Base-by-base conservation (phyloP, 345 rosid species). In the Geranium rotundifolium region DNA sequence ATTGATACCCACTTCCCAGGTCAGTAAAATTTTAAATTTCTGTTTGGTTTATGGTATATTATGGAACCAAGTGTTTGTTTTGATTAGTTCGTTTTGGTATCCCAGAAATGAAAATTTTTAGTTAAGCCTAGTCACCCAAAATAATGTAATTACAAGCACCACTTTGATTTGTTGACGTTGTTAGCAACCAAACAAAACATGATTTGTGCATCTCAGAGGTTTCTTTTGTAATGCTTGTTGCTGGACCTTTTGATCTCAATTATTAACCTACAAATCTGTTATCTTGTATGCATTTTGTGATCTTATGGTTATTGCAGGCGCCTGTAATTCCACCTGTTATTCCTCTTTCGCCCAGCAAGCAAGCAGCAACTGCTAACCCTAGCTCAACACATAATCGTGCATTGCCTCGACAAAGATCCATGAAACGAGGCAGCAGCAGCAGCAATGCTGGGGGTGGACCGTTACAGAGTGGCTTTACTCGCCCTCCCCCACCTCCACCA, bases 1-100 rank as follows among this genome's bases (percentile, higher is more conserved):
- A 83, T 78, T 75, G 63, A 37, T 61, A 58, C 60, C 92, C 12
- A 61, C 20, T 73, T 60, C 74, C 61, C 82, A 81, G 87, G 91
- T 80, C 52, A 52, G 17, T 57, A 34, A 34, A 34, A 34, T 5
- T 34, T 34, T 19, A 29, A 10, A 27, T 54, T 27, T 62, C 7
- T 67, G 54, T 54, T 62, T 65, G 54, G 49, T 64, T 56, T 20
- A 20, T 31, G 20, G 18, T 23, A 23, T 23, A 23, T 23, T 23
- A 23, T 23, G 27, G 17, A 20, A n/a, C 20, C 13, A 49, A 14
- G 46, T 59, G 5, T 37, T 39, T 46, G 6, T 34, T 5, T 46
- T 46, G 14, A 23, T 14, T 46, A 46, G 52, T 7, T 46, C 1
- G 41, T 46, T 46, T 46, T 46, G 16, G 15, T 46, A 46, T 46